Conservation (phyloP, 805 yeast genomes). For the Wickerhamiella kurtzmanii region DNA sequence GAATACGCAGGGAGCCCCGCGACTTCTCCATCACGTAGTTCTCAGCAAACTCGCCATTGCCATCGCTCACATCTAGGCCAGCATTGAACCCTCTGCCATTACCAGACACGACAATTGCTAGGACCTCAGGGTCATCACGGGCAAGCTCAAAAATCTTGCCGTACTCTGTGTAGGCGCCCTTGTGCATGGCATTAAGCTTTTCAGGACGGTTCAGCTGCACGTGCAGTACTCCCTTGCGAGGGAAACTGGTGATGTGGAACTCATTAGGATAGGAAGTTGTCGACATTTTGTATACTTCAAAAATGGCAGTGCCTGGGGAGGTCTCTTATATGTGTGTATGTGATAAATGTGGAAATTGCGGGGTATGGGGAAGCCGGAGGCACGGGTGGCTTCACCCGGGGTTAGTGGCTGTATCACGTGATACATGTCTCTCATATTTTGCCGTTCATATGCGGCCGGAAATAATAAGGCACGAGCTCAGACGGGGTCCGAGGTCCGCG, state of each 20-base stretch:
- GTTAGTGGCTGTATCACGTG: background rate
- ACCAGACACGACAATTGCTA: slow-evolving; percentile 45
- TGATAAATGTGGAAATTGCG: background rate
- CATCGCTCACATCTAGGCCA: slow-evolving; percentile 44
- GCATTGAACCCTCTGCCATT: slow-evolving; percentile 45
- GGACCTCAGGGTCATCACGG: slow-evolving; percentile 33
- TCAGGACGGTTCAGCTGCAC: slow-evolving; percentile 51
- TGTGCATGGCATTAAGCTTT: slow-evolving; percentile 44
- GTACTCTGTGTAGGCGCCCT: slow-evolving; percentile 44
- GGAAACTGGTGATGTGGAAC: slow-evolving; percentile 37
- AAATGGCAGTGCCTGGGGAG: background rate
- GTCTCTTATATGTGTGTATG: background rate
- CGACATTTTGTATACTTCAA: background rate
- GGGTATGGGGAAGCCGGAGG: background rate
- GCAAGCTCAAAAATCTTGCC: slow-evolving; percentile 34
- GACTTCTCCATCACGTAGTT: slow-evolving; percentile 18
- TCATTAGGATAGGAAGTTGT: slow-evolving; percentile 35
- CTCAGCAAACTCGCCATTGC: slow-evolving; percentile 13
- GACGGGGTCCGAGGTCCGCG: no score
- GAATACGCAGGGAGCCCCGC: slow-evolving; percentile 23
- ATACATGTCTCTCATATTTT: no score
- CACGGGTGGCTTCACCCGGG: background rate
- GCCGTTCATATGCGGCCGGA: no score
- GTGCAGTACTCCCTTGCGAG: slow-evolving; percentile 38
- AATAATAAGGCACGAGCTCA: no score